Base-by-base conservation (phyloP, 768 basidiomycete genomes). In the Cystofilobasidium bisporidii region DNA sequence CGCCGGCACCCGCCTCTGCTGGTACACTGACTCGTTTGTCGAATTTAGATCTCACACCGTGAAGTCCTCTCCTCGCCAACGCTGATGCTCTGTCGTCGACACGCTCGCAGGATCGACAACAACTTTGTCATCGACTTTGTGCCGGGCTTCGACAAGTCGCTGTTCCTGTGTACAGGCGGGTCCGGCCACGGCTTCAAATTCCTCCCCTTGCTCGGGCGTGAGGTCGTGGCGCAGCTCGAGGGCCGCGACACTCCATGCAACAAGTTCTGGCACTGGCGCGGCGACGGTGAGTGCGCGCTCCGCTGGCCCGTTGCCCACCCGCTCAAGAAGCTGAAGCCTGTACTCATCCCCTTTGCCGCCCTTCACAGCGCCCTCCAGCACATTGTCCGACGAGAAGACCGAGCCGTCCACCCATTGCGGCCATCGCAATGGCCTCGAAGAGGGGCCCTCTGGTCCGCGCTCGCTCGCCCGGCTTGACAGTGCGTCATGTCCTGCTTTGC, bases 21-120 rank as follows among this genome's bases (percentile, higher is more conserved):
- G 71, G 71, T 72, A 72, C 61, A 72, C 71, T 11, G 71, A 71
- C 48, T 71, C 71, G n/a, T n/a, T n/a, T n/a, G n/a, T n/a, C n/a
- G n/a, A n/a, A n/a, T n/a, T n/a, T n/a, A n/a, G n/a, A n/a, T n/a
- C n/a, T n/a, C n/a, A n/a, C n/a, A n/a, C n/a, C n/a, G n/a, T n/a
- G n/a, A n/a, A n/a, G n/a, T n/a, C n/a, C n/a, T n/a, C n/a, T n/a
- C n/a, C n/a, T n/a, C n/a, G n/a, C n/a, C n/a, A n/a, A n/a, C n/a
- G n/a, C n/a, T n/a, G n/a, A n/a, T n/a, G n/a, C n/a, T n/a, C n/a
- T n/a, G n/a, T n/a, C n/a, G n/a, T n/a, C n/a, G n/a, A n/a, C n/a
- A n/a, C n/a, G n/a, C n/a, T n/a, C n/a, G n/a, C n/a, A n/a, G n/a
- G 36, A 30, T 71, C n/a, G 71, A 71, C 60, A 73, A 73, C 47